Base-by-base conservation (phyloP, 305 asterid genomes). In the Withania somnifera region DNA sequence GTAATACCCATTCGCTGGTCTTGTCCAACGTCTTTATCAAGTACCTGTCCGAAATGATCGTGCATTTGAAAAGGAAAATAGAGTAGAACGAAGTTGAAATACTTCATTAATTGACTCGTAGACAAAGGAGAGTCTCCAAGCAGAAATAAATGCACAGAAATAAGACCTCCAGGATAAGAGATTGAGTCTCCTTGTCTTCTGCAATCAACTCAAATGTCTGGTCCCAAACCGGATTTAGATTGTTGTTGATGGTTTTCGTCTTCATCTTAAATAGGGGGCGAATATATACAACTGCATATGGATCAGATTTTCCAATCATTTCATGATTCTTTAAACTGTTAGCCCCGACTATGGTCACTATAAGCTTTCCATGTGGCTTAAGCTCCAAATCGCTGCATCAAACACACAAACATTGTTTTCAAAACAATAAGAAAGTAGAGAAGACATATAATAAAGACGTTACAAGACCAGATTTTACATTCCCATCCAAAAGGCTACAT, bases 181-280 rank as follows among this genome's bases (percentile, higher is more conserved):
- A 84, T 71, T 94, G 98, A 11, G 99, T 97, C 92, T 97, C 99
- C 91, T 92, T 93, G 87, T 95, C 98, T 89, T 95, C 98, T 67
- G 90, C 97, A 68, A 95, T 92, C 82, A 95, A 82, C 83, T 89
- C 92, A 84, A 92, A 93, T 6, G 88, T 87, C 77, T 95, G 89
- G 84, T 95, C 85, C 98, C 98, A 97, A 66, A 89, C 90, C 54
- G 98, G 98, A 87, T 97, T 92, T 88, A 97, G 91, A 89, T 94
- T 91, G 93, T 97, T 92, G 3, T 97, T 97, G 9, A 97, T 85
- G 77, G 92, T 92, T 90, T 91, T 94, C 0, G 99, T 93, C 89
- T 94, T 97, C 79, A 94, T 90, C 89, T 94, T 97, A 88, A 93
- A 90, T 82, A 94, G 84, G 53, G 98, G 98, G 60, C 96, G 98